Evolutionary conservation across 345 rosid species (phyloP).

Genomic region (Psidium guajava): DNA sequence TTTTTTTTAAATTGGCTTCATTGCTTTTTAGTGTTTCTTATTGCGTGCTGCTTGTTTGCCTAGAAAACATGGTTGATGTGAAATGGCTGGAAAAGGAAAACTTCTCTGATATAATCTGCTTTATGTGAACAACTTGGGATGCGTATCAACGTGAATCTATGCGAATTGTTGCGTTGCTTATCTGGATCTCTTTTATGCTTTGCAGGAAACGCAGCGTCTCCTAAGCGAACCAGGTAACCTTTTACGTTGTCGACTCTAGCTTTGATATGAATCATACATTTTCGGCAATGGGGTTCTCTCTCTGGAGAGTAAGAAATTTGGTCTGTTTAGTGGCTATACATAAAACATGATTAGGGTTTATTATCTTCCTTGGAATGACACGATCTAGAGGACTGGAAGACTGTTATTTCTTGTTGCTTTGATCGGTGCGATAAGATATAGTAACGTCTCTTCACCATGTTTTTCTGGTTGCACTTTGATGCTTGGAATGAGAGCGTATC

Average conservation of each 20-base stretch:
- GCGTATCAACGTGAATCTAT: background rate
- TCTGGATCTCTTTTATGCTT: background rate
- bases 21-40: background rate
- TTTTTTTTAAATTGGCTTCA: background rate
- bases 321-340: background rate
- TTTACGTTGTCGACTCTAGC: background rate
- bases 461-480: background rate
- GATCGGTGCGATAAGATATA: background rate
- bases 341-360: background rate
- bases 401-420: background rate
- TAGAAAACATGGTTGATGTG: background rate
- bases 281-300: background rate
- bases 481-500: background rate
- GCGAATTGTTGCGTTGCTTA: background rate
- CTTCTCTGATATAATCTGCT: background rate
- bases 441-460: background rate
- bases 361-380: background rate
- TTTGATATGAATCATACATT: background rate
- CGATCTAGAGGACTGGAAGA: background rate
- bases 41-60: background rate
- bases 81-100: background rate
- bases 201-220: constrained; percentile 95
- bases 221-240: constrained; percentile 92
- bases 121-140: background rate
- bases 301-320: background rate